Conservation (phyloP, 2,329 filamentous ascomycete species). For the Fusarium sarcochroum region DNA sequence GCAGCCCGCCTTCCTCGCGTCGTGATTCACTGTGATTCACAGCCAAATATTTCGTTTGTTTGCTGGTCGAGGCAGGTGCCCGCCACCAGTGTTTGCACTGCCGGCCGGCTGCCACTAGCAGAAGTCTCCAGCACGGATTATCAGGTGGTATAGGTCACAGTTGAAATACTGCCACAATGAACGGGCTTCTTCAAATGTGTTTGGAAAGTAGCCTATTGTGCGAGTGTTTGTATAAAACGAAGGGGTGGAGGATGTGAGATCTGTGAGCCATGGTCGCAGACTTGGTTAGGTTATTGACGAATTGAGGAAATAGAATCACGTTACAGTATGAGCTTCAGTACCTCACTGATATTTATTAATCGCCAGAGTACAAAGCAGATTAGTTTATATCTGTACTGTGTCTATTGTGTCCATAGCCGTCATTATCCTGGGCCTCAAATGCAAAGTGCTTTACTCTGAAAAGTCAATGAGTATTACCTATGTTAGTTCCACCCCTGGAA, state of each 20-base stretch:
- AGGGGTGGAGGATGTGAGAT: background rate
- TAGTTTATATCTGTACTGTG: background rate
- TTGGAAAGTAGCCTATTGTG: background rate
- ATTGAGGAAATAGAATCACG: constrained; percentile 3
- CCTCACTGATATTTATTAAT: background rate
- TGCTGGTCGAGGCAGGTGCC: constrained; percentile 24
- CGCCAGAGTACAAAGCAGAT: background rate
- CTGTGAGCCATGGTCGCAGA: no score
- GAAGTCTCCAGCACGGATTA: background rate
- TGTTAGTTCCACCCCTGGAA: no score
- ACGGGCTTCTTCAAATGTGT: background rate
- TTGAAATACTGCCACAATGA: no score
- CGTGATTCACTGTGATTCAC: constrained; percentile 20
- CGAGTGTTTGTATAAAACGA: background rate
- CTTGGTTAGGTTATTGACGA: constrained; percentile 4
- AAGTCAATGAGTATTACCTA: no score
- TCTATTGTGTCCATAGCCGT: background rate
- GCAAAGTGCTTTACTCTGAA: no score
- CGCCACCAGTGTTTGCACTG: constrained; percentile 8
- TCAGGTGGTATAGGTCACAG: background rate
- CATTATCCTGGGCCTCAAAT: background rate
- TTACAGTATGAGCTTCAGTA: background rate
- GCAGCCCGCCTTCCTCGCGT: background rate
- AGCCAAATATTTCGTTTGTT: background rate
- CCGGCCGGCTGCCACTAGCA: constrained; percentile 6